Percentiles rank a stretch among this genome's conserved stretches.
phyloP scores from a whole-genome alignment of 169 alveolate species.

The Plasmodium coatneyi region DNA sequence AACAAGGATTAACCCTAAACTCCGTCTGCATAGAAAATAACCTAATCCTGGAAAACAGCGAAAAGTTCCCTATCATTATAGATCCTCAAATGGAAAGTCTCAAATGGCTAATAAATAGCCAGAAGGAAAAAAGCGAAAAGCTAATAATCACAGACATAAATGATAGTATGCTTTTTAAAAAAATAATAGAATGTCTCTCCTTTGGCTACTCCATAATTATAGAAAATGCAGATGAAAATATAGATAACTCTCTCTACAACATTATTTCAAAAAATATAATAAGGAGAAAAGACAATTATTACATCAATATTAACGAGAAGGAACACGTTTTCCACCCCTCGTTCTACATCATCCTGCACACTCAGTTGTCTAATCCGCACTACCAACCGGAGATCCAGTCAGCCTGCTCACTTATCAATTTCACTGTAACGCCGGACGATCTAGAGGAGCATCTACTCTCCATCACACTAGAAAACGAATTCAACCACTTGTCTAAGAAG shows the following conservation, averaged over 20 bases:
- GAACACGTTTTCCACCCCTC: slow-evolving; percentile 89
- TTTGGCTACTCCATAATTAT: slow-evolving; percentile 92
- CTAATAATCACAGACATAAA: slow-evolving; percentile 82
- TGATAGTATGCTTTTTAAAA: slow-evolving; percentile 81
- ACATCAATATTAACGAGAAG: slow-evolving; percentile 93
- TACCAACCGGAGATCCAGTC: slow-evolving; percentile 97
- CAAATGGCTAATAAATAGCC: slow-evolving; percentile 95
- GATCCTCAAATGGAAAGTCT: slow-evolving; percentile 98
- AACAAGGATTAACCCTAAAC: slow-evolving; percentile 95
- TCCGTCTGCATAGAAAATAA: slow-evolving; percentile 95
- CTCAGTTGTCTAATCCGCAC: slow-evolving; percentile 96
- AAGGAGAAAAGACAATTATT: slow-evolving; percentile 90
- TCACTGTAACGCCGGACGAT: slow-evolving; percentile 94
- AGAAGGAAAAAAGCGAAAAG: slow-evolving; percentile 91
- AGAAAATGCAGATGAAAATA: slow-evolving; percentile 94
- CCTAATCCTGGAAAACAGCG: slow-evolving; percentile 93
- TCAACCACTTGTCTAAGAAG: slow-evolving; percentile 92
- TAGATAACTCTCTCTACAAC: slow-evolving; percentile 95
- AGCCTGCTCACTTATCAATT: slow-evolving; percentile 94
- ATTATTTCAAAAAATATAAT: slow-evolving; percentile 94
- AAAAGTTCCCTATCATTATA: slow-evolving; percentile 95
- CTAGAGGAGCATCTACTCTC: slow-evolving; percentile 95
- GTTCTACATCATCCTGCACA: slow-evolving; percentile 93
- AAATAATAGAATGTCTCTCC: slow-evolving; percentile 89
- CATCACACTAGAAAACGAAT: slow-evolving; percentile 94